Conservation (phyloP, 768 basidiomycete genomes). For the Macrolepiota dolichaula region DNA sequence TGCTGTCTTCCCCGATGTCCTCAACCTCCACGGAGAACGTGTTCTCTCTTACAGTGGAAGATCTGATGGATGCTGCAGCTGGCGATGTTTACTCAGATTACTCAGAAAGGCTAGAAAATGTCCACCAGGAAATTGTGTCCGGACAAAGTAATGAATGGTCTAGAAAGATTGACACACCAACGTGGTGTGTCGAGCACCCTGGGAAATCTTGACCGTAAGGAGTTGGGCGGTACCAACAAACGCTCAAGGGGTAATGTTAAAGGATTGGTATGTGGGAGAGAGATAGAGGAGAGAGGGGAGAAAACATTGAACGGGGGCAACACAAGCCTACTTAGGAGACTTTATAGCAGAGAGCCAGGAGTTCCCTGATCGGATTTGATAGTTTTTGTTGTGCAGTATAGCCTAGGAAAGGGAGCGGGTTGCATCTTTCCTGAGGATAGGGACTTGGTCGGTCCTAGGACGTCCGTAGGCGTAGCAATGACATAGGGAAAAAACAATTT, state of each 20-base stretch:
- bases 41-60: no score
- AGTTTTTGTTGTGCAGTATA: not conserved
- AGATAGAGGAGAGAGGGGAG: not conserved
- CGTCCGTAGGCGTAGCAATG: conserved; percentile 1
- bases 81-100: not conserved
- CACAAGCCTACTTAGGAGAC: not conserved
- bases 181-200: not conserved
- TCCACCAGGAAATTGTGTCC: not conserved
- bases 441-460: conserved; percentile 3
- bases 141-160: not conserved
- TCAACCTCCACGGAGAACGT: conserved; percentile 2
- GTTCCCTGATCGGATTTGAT: not conserved
- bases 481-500: not conserved
- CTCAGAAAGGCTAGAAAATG: not conserved
- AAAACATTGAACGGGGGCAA: no score
- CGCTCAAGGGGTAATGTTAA: no score
- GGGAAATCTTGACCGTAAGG: not conserved
- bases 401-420: not conserved
- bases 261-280: not conserved
- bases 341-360: not conserved
- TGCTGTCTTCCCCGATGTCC: not conserved
- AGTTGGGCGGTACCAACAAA: not conserved
- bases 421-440: not conserved
- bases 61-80: not conserved
- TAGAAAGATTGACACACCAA: no score